Conservation (phyloP, 371 early-diverging fungal genomes). For the Capniomyces stellatus region DNA sequence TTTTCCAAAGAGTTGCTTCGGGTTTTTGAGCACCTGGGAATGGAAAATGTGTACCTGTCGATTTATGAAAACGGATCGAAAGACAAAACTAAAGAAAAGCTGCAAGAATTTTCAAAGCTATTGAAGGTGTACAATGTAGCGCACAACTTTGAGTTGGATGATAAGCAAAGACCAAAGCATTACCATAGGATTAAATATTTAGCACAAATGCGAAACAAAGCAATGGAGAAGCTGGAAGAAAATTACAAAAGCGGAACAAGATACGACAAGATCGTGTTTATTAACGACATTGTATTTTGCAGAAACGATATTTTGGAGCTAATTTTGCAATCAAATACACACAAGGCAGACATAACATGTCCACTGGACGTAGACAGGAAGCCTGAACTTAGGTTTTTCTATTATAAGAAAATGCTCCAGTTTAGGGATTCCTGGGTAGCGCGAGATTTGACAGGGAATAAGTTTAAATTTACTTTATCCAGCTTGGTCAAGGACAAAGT, state of each 20-base stretch:
- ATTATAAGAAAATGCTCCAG: slow-evolving; percentile 6
- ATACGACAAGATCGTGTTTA: slow-evolving; percentile 20
- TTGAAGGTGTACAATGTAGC: slow-evolving; percentile 11
- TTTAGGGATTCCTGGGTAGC: slow-evolving; percentile 31
- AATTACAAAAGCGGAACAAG: background rate
- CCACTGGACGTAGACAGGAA: slow-evolving; percentile 23
- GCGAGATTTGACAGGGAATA: slow-evolving; percentile 25
- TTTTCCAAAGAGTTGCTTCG: slow-evolving; percentile 16
- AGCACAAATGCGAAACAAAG: slow-evolving; percentile 27
- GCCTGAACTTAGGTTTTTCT: slow-evolving; percentile 1
- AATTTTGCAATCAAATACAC: slow-evolving; percentile 17
- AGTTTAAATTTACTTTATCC: slow-evolving; percentile 7
- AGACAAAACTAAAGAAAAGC: slow-evolving; percentile 18
- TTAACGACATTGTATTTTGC: slow-evolving; percentile 32
- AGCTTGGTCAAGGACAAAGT: background rate
- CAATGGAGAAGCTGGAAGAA: slow-evolving; percentile 18
- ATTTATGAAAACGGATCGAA: slow-evolving; percentile 26
- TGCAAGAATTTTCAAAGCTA: slow-evolving; percentile 6
- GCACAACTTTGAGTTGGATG: slow-evolving; percentile 10
- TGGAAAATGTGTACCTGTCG: slow-evolving; percentile 13
- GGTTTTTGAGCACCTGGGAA: slow-evolving; percentile 17
- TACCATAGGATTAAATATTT: slow-evolving; percentile 29
- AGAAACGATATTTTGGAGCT: slow-evolving; percentile 28
- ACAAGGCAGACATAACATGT: slow-evolving; percentile 25
- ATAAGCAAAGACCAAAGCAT: background rate